phyloP scores from a whole-genome alignment of 2,329 filamentous ascomycete species.

The Leptographium procerum region DNA sequence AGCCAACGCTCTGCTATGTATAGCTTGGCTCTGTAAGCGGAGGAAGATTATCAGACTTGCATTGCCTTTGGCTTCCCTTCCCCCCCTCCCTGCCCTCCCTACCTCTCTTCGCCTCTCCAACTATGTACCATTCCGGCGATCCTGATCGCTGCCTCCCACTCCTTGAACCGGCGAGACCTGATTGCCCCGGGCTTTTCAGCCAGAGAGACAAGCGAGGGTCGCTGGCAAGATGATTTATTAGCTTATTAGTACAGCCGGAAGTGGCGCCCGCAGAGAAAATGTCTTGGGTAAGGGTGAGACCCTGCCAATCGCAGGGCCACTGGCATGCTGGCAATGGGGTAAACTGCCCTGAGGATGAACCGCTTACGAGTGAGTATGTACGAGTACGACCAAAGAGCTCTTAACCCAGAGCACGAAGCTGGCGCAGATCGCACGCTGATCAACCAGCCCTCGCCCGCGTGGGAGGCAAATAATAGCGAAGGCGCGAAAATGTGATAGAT shows the following conservation, averaged over 20 bases:
- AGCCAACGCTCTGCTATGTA: too few relatives aligned
- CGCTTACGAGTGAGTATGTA: background rate
- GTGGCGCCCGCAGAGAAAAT: too few relatives aligned
- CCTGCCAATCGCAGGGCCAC: background rate
- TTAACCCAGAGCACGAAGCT: background rate
- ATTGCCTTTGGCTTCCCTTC: background rate
- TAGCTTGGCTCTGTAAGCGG: background rate
- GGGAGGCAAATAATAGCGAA: background rate
- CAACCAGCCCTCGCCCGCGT: background rate
- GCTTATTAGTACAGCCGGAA: background rate
- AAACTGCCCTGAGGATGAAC: background rate
- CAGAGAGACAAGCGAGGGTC: background rate
- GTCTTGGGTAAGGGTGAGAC: background rate
- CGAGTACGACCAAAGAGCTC: background rate
- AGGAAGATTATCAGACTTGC: background rate
- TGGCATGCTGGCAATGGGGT: too few relatives aligned
- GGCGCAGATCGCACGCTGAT: background rate
- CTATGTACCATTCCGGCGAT: background rate
- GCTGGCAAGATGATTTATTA: too few relatives aligned
- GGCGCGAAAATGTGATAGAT: background rate
- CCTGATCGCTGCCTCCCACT: background rate
- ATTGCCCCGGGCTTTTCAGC: background rate
- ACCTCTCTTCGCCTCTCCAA: too few relatives aligned
- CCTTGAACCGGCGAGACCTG: background rate
- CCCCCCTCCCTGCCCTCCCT: too few relatives aligned